Base-by-base conservation (phyloP, 2,329 filamentous ascomycete species). In the Colletotrichum eleusines region DNA sequence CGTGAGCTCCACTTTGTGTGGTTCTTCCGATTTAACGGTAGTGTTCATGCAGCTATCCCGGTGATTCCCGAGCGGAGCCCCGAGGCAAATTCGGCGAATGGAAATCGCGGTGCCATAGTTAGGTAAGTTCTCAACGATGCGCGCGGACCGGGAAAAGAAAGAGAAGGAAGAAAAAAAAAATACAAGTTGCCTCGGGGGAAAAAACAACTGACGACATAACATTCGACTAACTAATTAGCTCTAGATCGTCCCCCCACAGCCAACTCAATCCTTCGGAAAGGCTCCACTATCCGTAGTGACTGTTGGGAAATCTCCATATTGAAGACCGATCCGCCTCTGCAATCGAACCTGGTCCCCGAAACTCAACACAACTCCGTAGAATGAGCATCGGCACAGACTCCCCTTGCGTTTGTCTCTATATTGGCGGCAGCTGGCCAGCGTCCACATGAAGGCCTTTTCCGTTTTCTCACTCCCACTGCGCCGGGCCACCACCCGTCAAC, bases 391-490 rank as follows among this genome's bases (percentile, higher is more conserved):
- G 64, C 44, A 59, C 18, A 55, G 53, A 59, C 59, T 50, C 38
- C 50, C 7, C 46, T 69, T 38, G 38, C 65, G 69, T 69, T 69
- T 59, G 51, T 69, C 58, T 63, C 40, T 58, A 40, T 26, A 63
- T 66, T 55, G 66, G 71, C 59, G 66, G 66, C 44, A 73, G 54
- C 71, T 42, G 67, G 57, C 65, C 72, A 67, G 60, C 68, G 62
- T 73, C 75, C 75, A 75, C 70, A 86, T 86, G 84, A 85, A 82
- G 77, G 75, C 78, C 54, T 75, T 84, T 77, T 76, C 78, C 78
- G 74, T 80, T 73, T 78, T 80, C 75, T 73, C 74, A 79, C 44
- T 72, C 76, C 77, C 79, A 77, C 78, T 75, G 82, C 77, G 77
- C 77, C 79, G 82, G 72, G 76, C 80, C 69, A 76, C 78, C 76